Evolutionary conservation across 306 rosid genomes (phyloP).

Genomic region (Pyrus pyrifolia): DNA sequence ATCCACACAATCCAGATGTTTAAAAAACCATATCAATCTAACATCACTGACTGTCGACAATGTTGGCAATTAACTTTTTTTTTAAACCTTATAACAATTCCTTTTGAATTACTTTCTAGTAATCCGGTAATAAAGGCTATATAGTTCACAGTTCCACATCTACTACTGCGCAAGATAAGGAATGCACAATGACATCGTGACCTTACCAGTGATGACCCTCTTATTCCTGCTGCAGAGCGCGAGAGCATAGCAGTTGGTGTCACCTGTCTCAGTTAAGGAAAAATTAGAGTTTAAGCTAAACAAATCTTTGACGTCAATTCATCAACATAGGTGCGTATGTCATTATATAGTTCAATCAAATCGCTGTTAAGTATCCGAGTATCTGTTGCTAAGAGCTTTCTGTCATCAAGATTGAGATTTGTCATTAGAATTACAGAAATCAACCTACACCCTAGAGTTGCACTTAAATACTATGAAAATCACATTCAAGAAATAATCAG

Average conservation of each 20-base stretch:
- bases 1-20: neutral
- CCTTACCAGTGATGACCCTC: constrained; percentile 85
- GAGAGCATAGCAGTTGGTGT: constrained; percentile 90
- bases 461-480: neutral
- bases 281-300: neutral
- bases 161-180: neutral
- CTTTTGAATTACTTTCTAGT: no score
- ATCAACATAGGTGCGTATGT: neutral
- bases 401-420: no score
- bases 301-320: neutral
- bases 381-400: neutral
- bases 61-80: no score
- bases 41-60: neutral
- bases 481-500: neutral
- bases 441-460: neutral
- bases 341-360: neutral
- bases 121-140: no score
- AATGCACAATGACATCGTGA: neutral
- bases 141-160: neutral
- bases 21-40: neutral
- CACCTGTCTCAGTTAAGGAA: constrained; percentile 52
- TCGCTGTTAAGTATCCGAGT: neutral
- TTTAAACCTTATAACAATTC: no score
- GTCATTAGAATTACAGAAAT: neutral
- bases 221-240: constrained; percentile 86